Evolutionary conservation across 495 filamentous ascomycete genomes (phyloP).

Genomic region (Penicilliopsis zonata): DNA sequence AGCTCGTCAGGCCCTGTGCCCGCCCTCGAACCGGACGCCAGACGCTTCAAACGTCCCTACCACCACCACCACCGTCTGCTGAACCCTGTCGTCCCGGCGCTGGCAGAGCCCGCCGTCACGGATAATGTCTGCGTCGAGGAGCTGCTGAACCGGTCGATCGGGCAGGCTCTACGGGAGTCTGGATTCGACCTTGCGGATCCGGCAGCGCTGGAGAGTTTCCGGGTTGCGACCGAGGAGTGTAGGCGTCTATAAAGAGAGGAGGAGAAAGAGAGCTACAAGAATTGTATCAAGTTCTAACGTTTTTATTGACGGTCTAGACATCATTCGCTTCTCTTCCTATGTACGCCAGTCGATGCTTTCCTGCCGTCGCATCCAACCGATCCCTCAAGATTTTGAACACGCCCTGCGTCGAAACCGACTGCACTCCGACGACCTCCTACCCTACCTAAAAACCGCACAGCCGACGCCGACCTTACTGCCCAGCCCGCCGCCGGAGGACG

Average conservation of each 20-base stretch:
- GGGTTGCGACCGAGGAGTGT: slow-evolving; percentile 52
- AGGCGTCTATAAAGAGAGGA: slow-evolving; percentile 19
- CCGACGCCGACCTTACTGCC: slow-evolving; percentile 24
- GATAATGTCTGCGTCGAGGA: slow-evolving; percentile 35
- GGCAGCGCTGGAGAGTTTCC: slow-evolving; percentile 45
- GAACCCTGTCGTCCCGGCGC: slow-evolving; percentile 11
- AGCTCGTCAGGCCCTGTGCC: slow-evolving; percentile 15
- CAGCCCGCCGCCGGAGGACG: slow-evolving; percentile 34
- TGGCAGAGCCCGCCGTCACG: slow-evolving; percentile 25
- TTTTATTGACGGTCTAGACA: slow-evolving; percentile 45
- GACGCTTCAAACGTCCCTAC: slow-evolving; percentile 34
- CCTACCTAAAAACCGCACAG: slow-evolving; percentile 24
- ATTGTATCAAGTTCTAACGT: no score
- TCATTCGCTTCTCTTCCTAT: slow-evolving; percentile 40
- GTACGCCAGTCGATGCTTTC: slow-evolving; percentile 51
- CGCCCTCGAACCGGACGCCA: slow-evolving; percentile 14
- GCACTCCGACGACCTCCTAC: slow-evolving; percentile 25
- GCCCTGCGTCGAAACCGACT: slow-evolving; percentile 34
- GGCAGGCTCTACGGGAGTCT: slow-evolving; percentile 35
- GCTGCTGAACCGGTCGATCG: slow-evolving; percentile 46
- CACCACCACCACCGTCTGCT: slow-evolving; percentile 33
- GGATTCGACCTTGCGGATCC: slow-evolving; percentile 49
- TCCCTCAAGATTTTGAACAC: slow-evolving; percentile 57
- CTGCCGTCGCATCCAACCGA: slow-evolving; percentile 46
- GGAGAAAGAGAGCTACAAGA: no score